Conservation (phyloP, 768 basidiomycete genomes). For the Psilocybe tampanensis region DNA sequence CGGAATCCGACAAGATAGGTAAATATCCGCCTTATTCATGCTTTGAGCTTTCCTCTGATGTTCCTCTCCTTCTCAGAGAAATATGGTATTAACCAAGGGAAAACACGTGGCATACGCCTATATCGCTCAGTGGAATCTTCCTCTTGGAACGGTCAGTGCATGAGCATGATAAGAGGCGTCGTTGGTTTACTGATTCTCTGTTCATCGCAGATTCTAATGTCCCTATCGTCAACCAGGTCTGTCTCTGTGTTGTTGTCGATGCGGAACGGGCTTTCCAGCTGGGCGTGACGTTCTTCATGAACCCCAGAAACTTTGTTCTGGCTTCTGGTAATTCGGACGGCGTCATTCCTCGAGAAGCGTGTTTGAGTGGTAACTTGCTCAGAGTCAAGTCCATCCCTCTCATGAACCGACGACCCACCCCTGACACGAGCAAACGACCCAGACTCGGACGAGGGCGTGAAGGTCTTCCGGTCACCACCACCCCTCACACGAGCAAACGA, state of each 20-base stretch:
- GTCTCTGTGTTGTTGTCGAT: constrained; percentile 23
- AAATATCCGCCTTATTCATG: not conserved
- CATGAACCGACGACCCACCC: too few species aligned
- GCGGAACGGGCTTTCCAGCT: constrained; percentile 13
- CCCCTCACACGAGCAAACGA: too few species aligned
- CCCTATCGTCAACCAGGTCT: constrained; percentile 3
- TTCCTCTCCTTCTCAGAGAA: constrained; percentile 6
- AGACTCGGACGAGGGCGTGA: too few species aligned
- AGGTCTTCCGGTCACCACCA: too few species aligned
- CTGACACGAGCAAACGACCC: too few species aligned
- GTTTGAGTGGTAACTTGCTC: constrained; percentile 19
- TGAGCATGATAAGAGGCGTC: not conserved
- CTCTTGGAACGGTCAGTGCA: constrained; percentile 13
- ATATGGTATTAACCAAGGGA: constrained; percentile 19
- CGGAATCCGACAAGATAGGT: constrained; percentile 25
- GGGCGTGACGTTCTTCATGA: constrained; percentile 25
- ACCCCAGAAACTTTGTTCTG: constrained; percentile 2
- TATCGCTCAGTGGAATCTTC: constrained; percentile 10
- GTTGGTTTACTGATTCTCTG: not conserved
- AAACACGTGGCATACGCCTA: constrained; percentile 30
- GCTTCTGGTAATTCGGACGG: constrained; percentile 20
- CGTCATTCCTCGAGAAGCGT: constrained; percentile 17
- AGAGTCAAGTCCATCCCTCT: constrained; percentile 7
- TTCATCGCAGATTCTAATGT: constrained; percentile 12
- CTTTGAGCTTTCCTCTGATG: not conserved